These are phyloP conservation scores for Vitis hybrid DNA, from an alignment of 177 flowering plant species.

Conservation along the genomic window DNA sequence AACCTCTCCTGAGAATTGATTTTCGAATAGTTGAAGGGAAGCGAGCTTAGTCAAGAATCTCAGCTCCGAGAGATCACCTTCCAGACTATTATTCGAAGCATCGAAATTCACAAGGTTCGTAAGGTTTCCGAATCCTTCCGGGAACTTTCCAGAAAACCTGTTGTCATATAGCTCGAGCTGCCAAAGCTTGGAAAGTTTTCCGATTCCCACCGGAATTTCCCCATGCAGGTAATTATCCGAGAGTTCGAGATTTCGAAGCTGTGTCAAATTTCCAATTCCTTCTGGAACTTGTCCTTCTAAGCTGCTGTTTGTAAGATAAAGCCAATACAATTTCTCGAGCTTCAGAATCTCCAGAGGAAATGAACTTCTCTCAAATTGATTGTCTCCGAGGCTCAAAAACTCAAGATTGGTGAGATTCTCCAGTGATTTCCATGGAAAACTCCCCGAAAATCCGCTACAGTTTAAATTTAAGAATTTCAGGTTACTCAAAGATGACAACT, in stretches of 20 bases:
- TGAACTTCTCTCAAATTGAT: constrained; percentile 31
- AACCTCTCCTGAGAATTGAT: constrained; percentile 54
- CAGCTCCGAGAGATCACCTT: constrained; percentile 65
- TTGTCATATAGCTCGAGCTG: constrained; percentile 64
- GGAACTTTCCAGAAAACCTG: constrained; percentile 54
- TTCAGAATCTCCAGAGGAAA: constrained; percentile 54
- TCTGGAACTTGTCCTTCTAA: constrained; percentile 58
- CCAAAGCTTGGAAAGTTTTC: constrained; percentile 45
- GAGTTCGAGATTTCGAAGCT: constrained; percentile 57
- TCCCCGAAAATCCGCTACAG: constrained; percentile 52
- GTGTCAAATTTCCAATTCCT: constrained; percentile 48
- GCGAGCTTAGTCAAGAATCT: constrained; percentile 38
- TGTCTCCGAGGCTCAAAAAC: constrained; percentile 59
- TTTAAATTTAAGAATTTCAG: constrained; percentile 47
- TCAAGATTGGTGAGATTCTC: constrained; percentile 34
- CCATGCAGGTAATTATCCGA: constrained; percentile 55
- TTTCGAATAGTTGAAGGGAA: constrained; percentile 64
- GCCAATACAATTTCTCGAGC: constrained; percentile 49
- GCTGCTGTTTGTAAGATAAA: constrained; percentile 65
- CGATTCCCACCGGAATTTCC: constrained; percentile 52
- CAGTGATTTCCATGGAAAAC: constrained; percentile 65
- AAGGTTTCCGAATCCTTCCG: constrained; percentile 65
- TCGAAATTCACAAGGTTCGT: constrained; percentile 46
- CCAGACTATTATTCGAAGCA: constrained; percentile 52
- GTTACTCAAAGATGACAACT: constrained; percentile 35